Conservation (phyloP, 2,329 filamentous ascomycete genomes). For the Huntiella bhutanensis region DNA sequence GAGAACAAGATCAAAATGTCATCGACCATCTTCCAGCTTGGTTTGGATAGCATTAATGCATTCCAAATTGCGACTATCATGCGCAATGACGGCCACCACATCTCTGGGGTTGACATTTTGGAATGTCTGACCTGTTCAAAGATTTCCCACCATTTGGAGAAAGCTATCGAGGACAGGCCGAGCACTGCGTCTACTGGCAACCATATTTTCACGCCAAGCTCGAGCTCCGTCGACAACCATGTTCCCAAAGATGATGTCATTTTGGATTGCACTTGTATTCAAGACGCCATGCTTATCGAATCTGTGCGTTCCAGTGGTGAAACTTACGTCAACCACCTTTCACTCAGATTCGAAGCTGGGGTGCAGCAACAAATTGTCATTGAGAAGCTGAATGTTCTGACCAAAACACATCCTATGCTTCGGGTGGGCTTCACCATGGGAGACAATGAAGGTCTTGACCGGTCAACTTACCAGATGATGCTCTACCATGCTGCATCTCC, state of each 20-base stretch:
- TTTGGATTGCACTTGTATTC: conserved; percentile 48
- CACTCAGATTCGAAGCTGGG: conserved; percentile 27
- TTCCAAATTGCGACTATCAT: conserved; percentile 56
- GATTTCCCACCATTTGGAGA: not conserved
- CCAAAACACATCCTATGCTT: conserved; percentile 47
- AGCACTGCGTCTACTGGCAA: not conserved
- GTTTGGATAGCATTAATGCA: conserved; percentile 78
- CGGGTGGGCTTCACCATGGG: conserved; percentile 53
- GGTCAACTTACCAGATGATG: conserved; percentile 2
- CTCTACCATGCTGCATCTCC: not conserved
- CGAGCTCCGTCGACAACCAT: not conserved
- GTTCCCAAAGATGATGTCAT: conserved; percentile 12
- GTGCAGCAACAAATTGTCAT: conserved; percentile 25
- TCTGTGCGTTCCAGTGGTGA: conserved; percentile 47
- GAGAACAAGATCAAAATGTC: conserved; percentile 31
- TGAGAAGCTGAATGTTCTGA: conserved; percentile 39
- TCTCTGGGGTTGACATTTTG: conserved; percentile 58
- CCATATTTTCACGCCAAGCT: not conserved
- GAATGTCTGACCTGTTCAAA: conserved; percentile 17
- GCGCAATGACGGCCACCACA: conserved; percentile 34
- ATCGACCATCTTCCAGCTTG: conserved; percentile 71
- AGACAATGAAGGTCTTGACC: not conserved
- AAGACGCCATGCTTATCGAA: conserved; percentile 61
- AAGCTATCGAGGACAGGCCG: not conserved
- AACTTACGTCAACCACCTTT: conserved; percentile 59